These are phyloP conservation scores for Xanthoconium purpureum DNA, from an alignment of 768 basidiomycete genomes.

Conservation along the genomic window DNA sequence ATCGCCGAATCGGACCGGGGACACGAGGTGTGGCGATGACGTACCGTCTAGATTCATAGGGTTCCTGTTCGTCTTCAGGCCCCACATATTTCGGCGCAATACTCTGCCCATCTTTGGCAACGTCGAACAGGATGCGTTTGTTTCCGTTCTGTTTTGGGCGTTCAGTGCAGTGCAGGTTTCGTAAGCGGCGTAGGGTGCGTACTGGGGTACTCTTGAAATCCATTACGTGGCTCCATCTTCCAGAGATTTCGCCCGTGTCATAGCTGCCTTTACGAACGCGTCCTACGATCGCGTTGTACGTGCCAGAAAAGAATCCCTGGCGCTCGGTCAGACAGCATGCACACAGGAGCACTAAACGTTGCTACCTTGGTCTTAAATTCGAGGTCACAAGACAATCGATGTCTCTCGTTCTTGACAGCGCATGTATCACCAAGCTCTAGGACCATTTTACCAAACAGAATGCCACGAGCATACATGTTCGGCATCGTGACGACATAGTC, in stretches of 20 bases:
- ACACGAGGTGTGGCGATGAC: conserved; percentile 15
- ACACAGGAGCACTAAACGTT: background rate
- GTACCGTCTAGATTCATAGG: conserved; percentile 83
- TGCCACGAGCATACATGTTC: conserved; percentile 93
- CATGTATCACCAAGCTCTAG: conserved; percentile 92
- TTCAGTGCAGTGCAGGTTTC: background rate
- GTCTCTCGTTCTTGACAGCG: conserved; percentile 77
- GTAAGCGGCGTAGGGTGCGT: conserved; percentile 3
- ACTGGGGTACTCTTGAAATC: conserved; percentile 76
- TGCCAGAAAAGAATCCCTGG: conserved; percentile 95
- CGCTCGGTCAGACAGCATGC: background rate
- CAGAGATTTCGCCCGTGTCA: conserved; percentile 82
- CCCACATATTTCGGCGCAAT: conserved; percentile 81
- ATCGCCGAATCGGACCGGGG: background rate
- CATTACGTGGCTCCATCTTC: conserved; percentile 90
- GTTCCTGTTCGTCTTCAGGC: conserved; percentile 83
- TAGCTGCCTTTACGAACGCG: conserved; percentile 60
- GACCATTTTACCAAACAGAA: conserved; percentile 91
- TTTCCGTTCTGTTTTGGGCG: conserved; percentile 49
- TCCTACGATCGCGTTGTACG: conserved; percentile 88
- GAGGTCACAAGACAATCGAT: conserved; percentile 71
- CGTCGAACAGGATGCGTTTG: conserved; percentile 84
- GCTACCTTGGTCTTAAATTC: conserved; percentile 98
- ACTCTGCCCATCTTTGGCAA: conserved; percentile 65
- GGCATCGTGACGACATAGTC: conserved; percentile 94